phyloP scores from a whole-genome alignment of 2,329 filamentous ascomycete species.

The Cladophialophora immunda region DNA sequence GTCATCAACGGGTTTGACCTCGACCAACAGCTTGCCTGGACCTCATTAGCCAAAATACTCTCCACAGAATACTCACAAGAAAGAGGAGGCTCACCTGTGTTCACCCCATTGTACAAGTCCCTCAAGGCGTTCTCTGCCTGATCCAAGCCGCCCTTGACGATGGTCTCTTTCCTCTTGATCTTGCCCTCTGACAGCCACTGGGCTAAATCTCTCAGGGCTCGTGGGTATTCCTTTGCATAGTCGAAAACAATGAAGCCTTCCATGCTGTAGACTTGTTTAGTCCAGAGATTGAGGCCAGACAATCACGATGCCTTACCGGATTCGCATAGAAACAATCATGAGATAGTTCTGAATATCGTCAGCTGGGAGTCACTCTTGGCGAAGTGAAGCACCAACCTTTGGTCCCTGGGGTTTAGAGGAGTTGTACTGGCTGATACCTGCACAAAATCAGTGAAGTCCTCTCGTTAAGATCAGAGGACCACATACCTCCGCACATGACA shows the following conservation, averaged over 20 bases:
- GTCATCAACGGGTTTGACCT: slow-evolving; percentile 56
- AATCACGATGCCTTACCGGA: slow-evolving; percentile 49
- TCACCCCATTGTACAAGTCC: slow-evolving; percentile 72
- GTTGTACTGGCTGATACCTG: slow-evolving; percentile 75
- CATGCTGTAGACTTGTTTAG: slow-evolving; percentile 57
- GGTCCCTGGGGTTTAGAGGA: slow-evolving; percentile 63
- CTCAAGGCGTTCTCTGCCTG: slow-evolving; percentile 70
- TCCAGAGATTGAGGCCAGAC: slow-evolving; percentile 16
- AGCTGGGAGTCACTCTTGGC: neutral
- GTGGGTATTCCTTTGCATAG: slow-evolving; percentile 65
- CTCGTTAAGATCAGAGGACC: slow-evolving; percentile 55
- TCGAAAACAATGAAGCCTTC: slow-evolving; percentile 80
- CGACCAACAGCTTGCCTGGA: slow-evolving; percentile 49
- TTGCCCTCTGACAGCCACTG: slow-evolving; percentile 76
- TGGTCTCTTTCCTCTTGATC: slow-evolving; percentile 74
- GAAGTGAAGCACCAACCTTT: slow-evolving; percentile 53
- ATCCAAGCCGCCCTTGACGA: slow-evolving; percentile 73
- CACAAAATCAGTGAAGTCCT: slow-evolving; percentile 49
- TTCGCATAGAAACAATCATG: slow-evolving; percentile 63
- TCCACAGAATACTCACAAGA: neutral
- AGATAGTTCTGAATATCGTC: slow-evolving; percentile 56
- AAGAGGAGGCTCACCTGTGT: slow-evolving; percentile 66
- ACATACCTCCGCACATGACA: slow-evolving; percentile 73
- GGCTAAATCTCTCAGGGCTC: slow-evolving; percentile 68
- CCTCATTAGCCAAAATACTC: slow-evolving; percentile 11